phyloP scores from a whole-genome alignment of 2,329 filamentous ascomycete genomes.

The Paramyrothecium sp. region DNA sequence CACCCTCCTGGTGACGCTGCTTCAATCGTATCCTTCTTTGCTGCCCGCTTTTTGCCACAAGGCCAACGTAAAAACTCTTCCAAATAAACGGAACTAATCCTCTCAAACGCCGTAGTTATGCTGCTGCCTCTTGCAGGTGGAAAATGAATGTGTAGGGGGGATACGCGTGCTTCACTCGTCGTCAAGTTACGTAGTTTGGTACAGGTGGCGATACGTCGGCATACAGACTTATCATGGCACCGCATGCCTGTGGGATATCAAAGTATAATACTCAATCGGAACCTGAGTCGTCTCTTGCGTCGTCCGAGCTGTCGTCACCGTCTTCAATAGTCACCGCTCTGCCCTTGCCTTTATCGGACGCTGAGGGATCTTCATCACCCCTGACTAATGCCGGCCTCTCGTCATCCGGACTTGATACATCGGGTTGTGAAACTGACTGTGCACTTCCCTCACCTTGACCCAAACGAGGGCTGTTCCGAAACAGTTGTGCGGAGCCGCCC shows the following conservation, averaged over 20 bases:
- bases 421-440: constrained; percentile 9
- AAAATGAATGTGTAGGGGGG: background rate
- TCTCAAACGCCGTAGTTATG: background rate
- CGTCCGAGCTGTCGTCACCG: constrained; percentile 28
- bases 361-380: constrained; percentile 12
- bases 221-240: too few species aligned
- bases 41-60: background rate
- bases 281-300: background rate
- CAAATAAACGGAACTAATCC: background rate
- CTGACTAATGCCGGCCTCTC: constrained; percentile 1
- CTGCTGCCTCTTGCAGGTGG: background rate
- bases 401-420: constrained; percentile 4
- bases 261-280: background rate
- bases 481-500: constrained; percentile 50
- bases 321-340: constrained; percentile 48
- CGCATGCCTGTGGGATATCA: too few species aligned
- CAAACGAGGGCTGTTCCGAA: constrained; percentile 30
- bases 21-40: background rate
- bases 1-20: too few species aligned
- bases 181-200: too few species aligned
- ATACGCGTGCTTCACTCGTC: too few species aligned
- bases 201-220: too few species aligned
- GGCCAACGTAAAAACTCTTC: background rate
- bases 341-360: constrained; percentile 37
- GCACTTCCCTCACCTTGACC: constrained; percentile 15